Evolutionary conservation across 768 basidiomycete genomes (phyloP), one percentile per base, ranked within the genome.

Genomic region (Suillus cothurnatus): DNA sequence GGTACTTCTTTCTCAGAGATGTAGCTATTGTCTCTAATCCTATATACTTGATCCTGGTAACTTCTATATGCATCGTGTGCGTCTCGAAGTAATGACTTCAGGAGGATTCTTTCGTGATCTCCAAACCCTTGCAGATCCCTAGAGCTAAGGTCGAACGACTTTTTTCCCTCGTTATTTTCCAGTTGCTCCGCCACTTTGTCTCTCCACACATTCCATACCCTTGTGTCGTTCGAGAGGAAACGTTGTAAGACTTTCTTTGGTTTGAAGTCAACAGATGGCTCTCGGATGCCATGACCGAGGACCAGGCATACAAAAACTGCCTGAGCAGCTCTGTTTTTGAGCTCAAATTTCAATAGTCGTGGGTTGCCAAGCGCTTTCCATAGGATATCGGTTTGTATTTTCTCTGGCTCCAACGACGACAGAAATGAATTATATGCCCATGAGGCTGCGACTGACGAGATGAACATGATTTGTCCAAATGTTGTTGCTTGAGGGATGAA

Each of bases 401-500:
- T 75, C 57, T 75, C 71, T 49, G 74, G 73, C 62, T 84, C 81
- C 71, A 84, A 67, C 0, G 73, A 75, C 12, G 77, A 77, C 23
- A 79, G 70, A 57, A 72, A 79, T 1, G 75, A 72, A 41, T 80
- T 79, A 60, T 80, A 78, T 2, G 31, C 63, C 78, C 78, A 79
- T 1, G 78, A 80, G 8, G 75, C 71, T 6, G 66, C 73, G 6
- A 79, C 71, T 0, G 78, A 68, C 1, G 61, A 47, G 36, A 79
- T 63, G 63, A 79, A 80, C 74, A 79, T 65, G 59, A 77, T 66
- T 61, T 79, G 78, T 12, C 79, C 78, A 14, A 79, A 78, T 41
- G 78, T 69, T 6, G 63, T 45, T n/a, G 68, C 74, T 60, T 79
- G 78, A 4, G 78, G 78, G 9, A 79, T 77, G 45, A 80, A 71